Percentiles rank a stretch among this genome's conserved stretches.
phyloP scores from a whole-genome alignment of 176 grass and related monocot genomes.

The Zoysia pacifica region DNA sequence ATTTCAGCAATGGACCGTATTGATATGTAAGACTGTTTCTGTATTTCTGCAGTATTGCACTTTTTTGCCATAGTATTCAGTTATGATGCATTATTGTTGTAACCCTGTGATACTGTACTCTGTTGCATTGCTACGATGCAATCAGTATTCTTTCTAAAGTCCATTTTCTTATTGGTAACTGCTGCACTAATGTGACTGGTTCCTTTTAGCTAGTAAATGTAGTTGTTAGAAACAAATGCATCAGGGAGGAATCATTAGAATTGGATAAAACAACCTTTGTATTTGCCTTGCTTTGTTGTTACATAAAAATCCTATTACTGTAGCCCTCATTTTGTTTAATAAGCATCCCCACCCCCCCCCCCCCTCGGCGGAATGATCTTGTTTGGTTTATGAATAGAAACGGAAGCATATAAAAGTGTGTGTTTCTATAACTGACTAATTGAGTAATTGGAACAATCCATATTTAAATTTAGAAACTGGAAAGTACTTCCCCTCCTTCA shows the following conservation, averaged over 20 bases:
- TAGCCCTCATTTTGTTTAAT: neutral
- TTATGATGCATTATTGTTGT: slow-evolving; percentile 18
- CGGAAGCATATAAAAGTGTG: neutral
- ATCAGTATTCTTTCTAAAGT: neutral
- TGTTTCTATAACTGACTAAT: neutral
- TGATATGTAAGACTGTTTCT: slow-evolving; percentile 67
- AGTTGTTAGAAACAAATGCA: neutral
- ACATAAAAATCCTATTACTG: neutral
- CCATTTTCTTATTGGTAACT: slow-evolving; percentile 26
- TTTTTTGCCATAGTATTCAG: neutral
- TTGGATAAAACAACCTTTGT: neutral
- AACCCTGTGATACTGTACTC: slow-evolving; percentile 18
- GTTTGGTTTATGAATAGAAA: neutral
- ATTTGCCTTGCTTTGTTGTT: neutral
- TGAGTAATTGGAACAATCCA: neutral
- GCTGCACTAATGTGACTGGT: neutral
- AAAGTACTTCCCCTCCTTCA: neutral
- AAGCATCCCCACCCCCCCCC: too few species aligned
- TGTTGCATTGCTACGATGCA: neutral
- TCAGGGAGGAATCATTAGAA: neutral
- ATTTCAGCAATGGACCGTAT: slow-evolving; percentile 89
- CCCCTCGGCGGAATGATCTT: neutral
- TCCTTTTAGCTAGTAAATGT: slow-evolving; percentile 11
- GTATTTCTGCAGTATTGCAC: slow-evolving; percentile 24
- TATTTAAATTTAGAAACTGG: neutral